A percentile compares a stretch with the other conserved stretches of the same genome.
Conservation (phyloP, 495 filamentous ascomycete species). For the Tuber brumale region DNA sequence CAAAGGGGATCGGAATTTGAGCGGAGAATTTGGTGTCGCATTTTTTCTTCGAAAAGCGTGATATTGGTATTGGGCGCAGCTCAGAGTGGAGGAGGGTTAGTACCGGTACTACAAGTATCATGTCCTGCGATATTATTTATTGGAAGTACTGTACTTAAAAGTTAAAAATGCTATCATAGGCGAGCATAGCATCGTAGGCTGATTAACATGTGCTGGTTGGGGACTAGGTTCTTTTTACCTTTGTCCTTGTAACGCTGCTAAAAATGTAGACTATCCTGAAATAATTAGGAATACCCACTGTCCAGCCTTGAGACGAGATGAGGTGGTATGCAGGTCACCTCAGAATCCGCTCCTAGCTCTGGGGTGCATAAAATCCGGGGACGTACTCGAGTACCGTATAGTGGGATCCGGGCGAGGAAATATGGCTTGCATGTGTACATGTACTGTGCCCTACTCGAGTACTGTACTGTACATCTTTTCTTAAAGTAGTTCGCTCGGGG, state of each 20-base stretch:
- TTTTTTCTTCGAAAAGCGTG: neutral
- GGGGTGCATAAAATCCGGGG: constrained; percentile 4
- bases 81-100: neutral
- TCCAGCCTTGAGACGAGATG: neutral
- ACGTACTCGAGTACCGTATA: too few species aligned
- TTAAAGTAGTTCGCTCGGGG: neutral
- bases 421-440: neutral
- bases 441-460: neutral
- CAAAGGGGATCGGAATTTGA: neutral
- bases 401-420: neutral
- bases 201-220: neutral
- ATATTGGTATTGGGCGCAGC: neutral
- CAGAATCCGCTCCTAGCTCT: neutral
- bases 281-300: neutral
- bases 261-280: neutral
- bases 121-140: neutral
- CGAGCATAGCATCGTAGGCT: neutral
- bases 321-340: constrained; percentile 3
- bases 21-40: neutral
- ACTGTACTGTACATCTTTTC: neutral
- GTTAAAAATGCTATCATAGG: neutral
- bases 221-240: neutral
- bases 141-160: neutral
- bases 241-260: neutral
- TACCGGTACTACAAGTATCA: too few species aligned